phyloP scores from a whole-genome alignment of 108 stramenopile species.

The Mediolabrus comicus region DNA sequence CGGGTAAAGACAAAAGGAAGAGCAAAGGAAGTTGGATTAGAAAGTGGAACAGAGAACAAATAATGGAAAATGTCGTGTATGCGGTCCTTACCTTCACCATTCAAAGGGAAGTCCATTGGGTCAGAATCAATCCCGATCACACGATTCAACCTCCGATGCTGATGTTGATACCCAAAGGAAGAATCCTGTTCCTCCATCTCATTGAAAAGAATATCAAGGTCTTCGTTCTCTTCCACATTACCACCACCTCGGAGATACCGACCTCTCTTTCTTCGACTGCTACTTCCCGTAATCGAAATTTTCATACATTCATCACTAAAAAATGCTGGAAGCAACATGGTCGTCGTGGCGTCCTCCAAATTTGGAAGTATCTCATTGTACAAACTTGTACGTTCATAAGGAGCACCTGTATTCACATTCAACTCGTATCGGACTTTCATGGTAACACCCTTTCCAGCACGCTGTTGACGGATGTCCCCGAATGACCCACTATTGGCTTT shows the following conservation, averaged over 20 bases:
- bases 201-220: background rate
- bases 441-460: conserved; percentile 8
- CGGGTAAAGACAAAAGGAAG: background rate
- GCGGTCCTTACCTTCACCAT: conserved; percentile 11
- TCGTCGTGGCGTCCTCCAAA: conserved; percentile 12
- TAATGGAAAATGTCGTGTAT: background rate
- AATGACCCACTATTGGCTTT: background rate
- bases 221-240: background rate
- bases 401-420: conserved; percentile 1
- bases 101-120: conserved; percentile 29
- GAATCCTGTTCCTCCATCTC: background rate
- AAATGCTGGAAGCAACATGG: conserved; percentile 10
- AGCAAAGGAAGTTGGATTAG: background rate
- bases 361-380: conserved; percentile 17
- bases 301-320: conserved; percentile 21
- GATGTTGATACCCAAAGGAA: background rate
- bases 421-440: conserved; percentile 29
- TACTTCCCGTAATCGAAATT: background rate
- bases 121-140: conserved; percentile 24
- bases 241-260: background rate
- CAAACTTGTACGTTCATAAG: background rate
- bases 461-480: background rate
- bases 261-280: background rate
- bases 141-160: conserved; percentile 6
- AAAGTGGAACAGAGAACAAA: background rate